Evolutionary conservation across 345 rosid species (phyloP).

Genomic region (Salix brachista): DNA sequence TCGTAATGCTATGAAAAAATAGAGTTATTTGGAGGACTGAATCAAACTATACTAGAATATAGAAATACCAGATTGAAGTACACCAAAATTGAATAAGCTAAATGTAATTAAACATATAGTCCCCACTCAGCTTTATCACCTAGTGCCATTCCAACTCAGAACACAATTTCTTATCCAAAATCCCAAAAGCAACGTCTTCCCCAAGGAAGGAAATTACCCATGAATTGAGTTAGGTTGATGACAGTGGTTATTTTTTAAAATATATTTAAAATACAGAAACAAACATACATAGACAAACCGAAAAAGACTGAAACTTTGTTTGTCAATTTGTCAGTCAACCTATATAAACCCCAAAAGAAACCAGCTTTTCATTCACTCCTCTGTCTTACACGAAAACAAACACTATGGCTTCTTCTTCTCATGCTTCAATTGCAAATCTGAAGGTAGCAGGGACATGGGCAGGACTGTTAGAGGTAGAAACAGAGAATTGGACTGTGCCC

Average conservation of each 20-base stretch:
- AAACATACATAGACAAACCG: background rate
- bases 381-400: background rate
- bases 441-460: conserved; percentile 89
- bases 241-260: too few relatives aligned
- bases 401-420: background rate
- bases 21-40: background rate
- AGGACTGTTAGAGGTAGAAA: conserved; percentile 70
- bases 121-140: too few relatives aligned
- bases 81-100: background rate
- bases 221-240: too few relatives aligned
- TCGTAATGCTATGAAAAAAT: background rate
- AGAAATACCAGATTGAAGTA: background rate
- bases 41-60: background rate
- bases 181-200: background rate
- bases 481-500: conserved; percentile 68
- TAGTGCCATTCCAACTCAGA: background rate
- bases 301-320: background rate
- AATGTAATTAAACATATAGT: background rate
- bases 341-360: background rate
- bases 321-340: background rate
- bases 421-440: conserved; percentile 52
- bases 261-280: too few relatives aligned
- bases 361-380: background rate
- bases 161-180: background rate
- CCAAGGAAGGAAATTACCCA: background rate